Base-by-base conservation (phyloP, 768 basidiomycete species). In the Boletus huronensis region DNA sequence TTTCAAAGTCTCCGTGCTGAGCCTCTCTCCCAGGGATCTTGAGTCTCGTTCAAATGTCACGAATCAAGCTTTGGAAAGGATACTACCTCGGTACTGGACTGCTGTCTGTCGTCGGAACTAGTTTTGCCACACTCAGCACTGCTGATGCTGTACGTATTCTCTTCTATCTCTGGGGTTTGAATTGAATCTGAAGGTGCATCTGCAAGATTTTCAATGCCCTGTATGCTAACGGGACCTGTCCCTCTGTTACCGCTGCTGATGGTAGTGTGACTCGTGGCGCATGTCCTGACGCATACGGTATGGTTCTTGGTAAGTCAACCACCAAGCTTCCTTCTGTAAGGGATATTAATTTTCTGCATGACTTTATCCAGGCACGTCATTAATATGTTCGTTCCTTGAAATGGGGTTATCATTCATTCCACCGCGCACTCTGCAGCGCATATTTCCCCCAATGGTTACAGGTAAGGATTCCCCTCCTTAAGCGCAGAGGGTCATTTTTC, bases 401-500 rank as follows among this genome's bases (percentile, higher is more conserved):
- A 90, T 93, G n/a, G 77, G 77, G 55, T 71, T 93, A 64, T 83
- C 87, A 0, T 91, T 93, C 67, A 76, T 87, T n/a, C 83, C 87
- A 0, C 76, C 84, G 1, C 78, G 80, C 14, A 73, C 76, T 3
- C 72, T 90, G 23, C 80, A 84, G 64, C 75, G 80, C 19, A 74
- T 89, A 52, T 92, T 93, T 67, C 90, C 90, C 1, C 90, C 90
- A 0, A 76, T 90, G 57, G 85, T 93, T 6, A 93, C 91, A 0
- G 85, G 84, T 79, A 45, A 43, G 69, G 56, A 11, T n/a, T n/a
- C n/a, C n/a, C n/a, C 14, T 17, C 25, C 23, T 7, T 45, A 6
- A 17, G 26, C 6, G 19, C 0, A 10, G 13, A 16, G 9, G n/a
- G 5, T 26, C 11, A 21, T 11, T 43, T 35, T 35, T 28, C 17